Percentiles rank a stretch among this genome's conserved stretches.
Evolutionary conservation across 768 basidiomycete genomes (phyloP).

Genomic region (Pulveroboletus sp.): DNA sequence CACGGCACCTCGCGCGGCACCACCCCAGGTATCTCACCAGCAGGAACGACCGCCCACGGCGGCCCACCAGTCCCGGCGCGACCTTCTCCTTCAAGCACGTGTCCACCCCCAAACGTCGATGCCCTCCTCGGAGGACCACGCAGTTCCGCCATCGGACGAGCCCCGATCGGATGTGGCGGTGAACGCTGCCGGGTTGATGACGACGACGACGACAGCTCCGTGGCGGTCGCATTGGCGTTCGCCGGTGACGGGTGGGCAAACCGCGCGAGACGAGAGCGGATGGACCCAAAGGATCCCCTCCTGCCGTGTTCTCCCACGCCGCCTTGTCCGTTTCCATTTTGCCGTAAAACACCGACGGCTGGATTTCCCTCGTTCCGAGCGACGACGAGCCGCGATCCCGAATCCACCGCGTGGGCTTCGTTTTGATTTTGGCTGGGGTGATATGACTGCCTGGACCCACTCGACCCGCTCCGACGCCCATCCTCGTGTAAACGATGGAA

Average conservation of each 20-base stretch:
- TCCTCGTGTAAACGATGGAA: conserved; percentile 24
- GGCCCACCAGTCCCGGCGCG: conserved; percentile 8
- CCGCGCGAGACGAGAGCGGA: conserved; percentile 28
- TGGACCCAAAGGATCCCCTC: conserved; percentile 18
- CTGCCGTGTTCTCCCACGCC: conserved; percentile 13
- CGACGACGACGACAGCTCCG: conserved; percentile 7
- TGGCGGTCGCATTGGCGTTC: background rate
- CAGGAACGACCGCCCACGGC: conserved; percentile 10
- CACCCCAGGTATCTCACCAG: conserved; percentile 1
- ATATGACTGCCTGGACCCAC: no score
- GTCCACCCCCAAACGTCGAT: conserved; percentile 2
- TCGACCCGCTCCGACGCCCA: conserved; percentile 16
- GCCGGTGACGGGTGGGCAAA: conserved; percentile 15
- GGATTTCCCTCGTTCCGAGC: no score
- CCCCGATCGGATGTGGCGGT: conserved; percentile 23
- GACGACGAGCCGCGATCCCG: no score
- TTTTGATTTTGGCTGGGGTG: no score
- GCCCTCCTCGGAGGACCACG: conserved; percentile 2
- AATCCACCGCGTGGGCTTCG: no score
- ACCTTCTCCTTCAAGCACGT: conserved; percentile 8
- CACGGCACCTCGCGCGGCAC: conserved; percentile 19
- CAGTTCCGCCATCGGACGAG: conserved; percentile 19
- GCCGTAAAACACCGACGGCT: no score
- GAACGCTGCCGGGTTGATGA: conserved; percentile 22
- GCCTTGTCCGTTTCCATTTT: conserved; percentile 9